Percentiles rank a stretch among this genome's conserved stretches.
Evolutionary conservation across 768 basidiomycete species (phyloP).

Genomic region (Panus rudis): DNA sequence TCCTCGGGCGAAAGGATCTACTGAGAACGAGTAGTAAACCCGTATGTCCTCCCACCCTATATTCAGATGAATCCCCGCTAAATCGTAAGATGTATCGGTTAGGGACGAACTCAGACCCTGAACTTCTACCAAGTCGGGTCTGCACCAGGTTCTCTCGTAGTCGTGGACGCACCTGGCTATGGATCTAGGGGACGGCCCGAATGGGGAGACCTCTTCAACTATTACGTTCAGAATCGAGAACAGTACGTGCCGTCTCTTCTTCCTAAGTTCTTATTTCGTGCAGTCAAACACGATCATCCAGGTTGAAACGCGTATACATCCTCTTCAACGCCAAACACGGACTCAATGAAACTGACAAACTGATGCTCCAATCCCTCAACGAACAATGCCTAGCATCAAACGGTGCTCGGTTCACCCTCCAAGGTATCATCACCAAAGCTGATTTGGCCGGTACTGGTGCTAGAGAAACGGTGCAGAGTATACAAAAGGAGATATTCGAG

Average conservation of each 20-base stretch:
- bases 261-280: background rate
- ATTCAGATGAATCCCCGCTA: background rate
- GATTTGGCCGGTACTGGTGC: conserved; percentile 33
- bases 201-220: conserved; percentile 67
- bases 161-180: conserved; percentile 82
- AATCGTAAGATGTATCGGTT: background rate
- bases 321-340: conserved; percentile 65
- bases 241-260: conserved; percentile 39
- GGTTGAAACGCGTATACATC: conserved; percentile 65
- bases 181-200: conserved; percentile 65
- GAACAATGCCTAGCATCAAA: conserved; percentile 29
- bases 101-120: conserved; percentile 69
- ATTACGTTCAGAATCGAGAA: conserved; percentile 53
- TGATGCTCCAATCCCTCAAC: conserved; percentile 54
- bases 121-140: conserved; percentile 70
- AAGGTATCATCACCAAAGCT: conserved; percentile 67
- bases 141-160: conserved; percentile 42
- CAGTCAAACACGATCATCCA: conserved; percentile 20
- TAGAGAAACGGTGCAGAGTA: conserved; percentile 30
- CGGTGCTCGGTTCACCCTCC: conserved; percentile 47
- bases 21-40: conserved; percentile 64
- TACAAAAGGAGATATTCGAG: conserved; percentile 47
- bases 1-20: conserved; percentile 50
- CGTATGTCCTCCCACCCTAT: conserved; percentile 32
- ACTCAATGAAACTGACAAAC: conserved; percentile 45